Evolutionary conservation across 495 filamentous ascomycete genomes (phyloP), one percentile per base, ranked within the genome.

Genomic region (Tuber microsphaerosporum): DNA sequence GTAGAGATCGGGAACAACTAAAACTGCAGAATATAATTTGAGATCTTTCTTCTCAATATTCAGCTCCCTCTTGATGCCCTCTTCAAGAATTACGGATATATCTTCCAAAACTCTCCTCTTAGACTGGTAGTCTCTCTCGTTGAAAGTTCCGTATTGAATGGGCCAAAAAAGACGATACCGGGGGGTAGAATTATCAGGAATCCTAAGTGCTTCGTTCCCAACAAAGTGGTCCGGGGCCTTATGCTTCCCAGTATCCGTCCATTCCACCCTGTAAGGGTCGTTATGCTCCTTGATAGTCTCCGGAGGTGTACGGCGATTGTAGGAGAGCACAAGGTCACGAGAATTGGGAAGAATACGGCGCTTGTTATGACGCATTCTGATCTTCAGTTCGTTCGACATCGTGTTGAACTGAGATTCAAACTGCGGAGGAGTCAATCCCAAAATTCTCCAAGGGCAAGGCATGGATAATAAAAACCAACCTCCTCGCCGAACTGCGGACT

Each of bases 1-100:
- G 84, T 97, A 99, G 1, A 99, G 88, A 82, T 99, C 95, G 2
- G 95, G 96, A 22, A 99, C 93, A 68, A 99, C 90, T 77, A 98
- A 92, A 6, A 97, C 94, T 80, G 94, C 97, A 71, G 92, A 92
- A 83, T 97, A 97, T 56, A 88, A 87, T 90, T 92, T 94, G n/a
- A 94, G 90, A 72, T 90, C 91, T 79, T 89, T 92, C 73, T 89
- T 90, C 45, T 87, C 90, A 61, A 99, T 83, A 5, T 90, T 92
- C 46, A 99, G 85, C 81, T 99, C 93, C 37, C 86, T 89, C 74
- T 91, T 91, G 78, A 99, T 91, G 7, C 93, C 91, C 75, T 94
- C 90, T 81, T 97, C 93, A 17, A 98, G 85, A 37, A 98, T 92
- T 9, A 89, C 87, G 71, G 94, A 91, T 73, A 98, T 90, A 83